Base-by-base conservation (phyloP, 495 filamentous ascomycete species). In the Daldinia concentrica region DNA sequence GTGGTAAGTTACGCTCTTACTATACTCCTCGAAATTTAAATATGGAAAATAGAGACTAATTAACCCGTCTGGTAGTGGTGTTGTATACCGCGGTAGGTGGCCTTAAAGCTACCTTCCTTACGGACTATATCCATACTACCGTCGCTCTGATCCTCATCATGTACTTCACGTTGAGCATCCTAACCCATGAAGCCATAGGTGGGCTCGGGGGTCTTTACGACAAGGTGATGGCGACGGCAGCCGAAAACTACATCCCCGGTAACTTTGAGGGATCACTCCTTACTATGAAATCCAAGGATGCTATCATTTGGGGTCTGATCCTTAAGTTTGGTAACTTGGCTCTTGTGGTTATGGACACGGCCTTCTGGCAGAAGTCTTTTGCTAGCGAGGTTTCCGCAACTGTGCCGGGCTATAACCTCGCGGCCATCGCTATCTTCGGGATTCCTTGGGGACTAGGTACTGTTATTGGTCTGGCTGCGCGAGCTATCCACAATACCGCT, bases 361-460 rank as follows among this genome's bases (percentile, higher is more conserved):
- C 83, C 4, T 86, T 86, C 70, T 86, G 84, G 83, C 84, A 85
- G 68, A 85, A 84, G 74, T 82, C 79, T 0, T 85, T 84, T 54
- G 81, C 82, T 7, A 80, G 77, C 8, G 80, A 83, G 54, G 79
- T 83, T 24, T 78, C 80, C 61, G 84, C 84, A 63, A 92, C 92
- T 8, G 89, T 95, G 63, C 93, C 93, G 1, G 93, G 93, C 36
- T 95, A 95, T 69, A 88, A 95, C 19, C 87, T 94, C 57, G 93
- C 92, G 6, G 92, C 92, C 56, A 82, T 94, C 17, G 87, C 85
- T 63, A 95, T 92, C 90, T 95, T 96, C 68, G 93, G 92, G 2
- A 94, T 96, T 57, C 93, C 93, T 27, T 96, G 92, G 92, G 87
- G 94, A 6, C 85, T 85, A 39, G 93, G 92, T 1, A 95, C 89